A percentile compares a stretch with the other conserved stretches of the same genome.
Conservation (phyloP, 2,329 filamentous ascomycete genomes). For the Colletotrichum tamarilloi region DNA sequence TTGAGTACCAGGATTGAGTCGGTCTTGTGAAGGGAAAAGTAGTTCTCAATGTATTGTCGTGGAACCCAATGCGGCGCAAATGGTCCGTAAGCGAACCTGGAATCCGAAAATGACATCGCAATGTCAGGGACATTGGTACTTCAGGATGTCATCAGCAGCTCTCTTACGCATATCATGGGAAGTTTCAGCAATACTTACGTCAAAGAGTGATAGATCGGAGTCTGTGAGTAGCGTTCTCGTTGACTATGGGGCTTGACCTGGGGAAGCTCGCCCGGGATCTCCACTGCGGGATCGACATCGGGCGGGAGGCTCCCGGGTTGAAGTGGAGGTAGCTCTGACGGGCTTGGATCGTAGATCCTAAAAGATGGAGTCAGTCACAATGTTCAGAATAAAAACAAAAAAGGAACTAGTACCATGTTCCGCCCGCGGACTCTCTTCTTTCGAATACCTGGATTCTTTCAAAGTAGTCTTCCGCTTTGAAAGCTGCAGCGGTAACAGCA, state of each 20-base stretch:
- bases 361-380: not conserved
- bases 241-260: conserved; percentile 49
- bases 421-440: conserved; percentile 53
- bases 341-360: conserved; percentile 64
- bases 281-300: conserved; percentile 58
- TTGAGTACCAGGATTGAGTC: conserved; percentile 59
- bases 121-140: conserved; percentile 68
- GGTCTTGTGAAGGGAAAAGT: conserved; percentile 61
- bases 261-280: conserved; percentile 55
- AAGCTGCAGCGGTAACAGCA: conserved; percentile 58
- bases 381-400: not conserved
- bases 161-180: too few relatives aligned
- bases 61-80: conserved; percentile 67
- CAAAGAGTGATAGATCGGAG: conserved; percentile 62
- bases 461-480: conserved; percentile 57
- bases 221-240: conserved; percentile 58
- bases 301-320: conserved; percentile 56
- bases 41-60: conserved; percentile 66
- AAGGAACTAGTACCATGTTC: conserved; percentile 52
- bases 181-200: conserved; percentile 51
- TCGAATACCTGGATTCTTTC: conserved; percentile 56
- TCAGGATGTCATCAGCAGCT: not conserved
- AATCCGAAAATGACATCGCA: conserved; percentile 67
- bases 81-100: conserved; percentile 64
- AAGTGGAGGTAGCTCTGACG: conserved; percentile 46